Conservation (phyloP, 2,329 filamentous ascomycete genomes). For the Arthrobotrys iridis region DNA sequence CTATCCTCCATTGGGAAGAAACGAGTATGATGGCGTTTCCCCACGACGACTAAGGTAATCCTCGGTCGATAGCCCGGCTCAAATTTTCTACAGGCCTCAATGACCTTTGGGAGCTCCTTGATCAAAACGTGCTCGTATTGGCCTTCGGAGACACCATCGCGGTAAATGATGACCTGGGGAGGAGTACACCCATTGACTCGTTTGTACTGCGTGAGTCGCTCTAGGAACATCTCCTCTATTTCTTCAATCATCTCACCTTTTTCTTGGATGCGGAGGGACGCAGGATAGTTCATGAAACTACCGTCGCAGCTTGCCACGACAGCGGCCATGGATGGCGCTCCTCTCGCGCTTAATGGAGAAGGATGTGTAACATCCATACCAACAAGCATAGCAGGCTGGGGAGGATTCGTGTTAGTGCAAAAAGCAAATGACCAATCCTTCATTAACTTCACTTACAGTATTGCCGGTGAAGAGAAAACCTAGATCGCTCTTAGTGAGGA, state of each 20-base stretch:
- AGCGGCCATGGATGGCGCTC: constrained; percentile 78
- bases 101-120: constrained; percentile 74
- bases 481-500: constrained; percentile 67
- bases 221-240: constrained; percentile 20
- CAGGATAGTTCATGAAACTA: constrained; percentile 79
- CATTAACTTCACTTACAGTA: constrained; percentile 63
- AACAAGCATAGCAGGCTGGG: constrained; percentile 74
- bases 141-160: constrained; percentile 86
- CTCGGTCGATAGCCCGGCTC: constrained; percentile 64
- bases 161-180: constrained; percentile 81
- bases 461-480: constrained; percentile 67
- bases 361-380: constrained; percentile 93
- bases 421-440: background rate
- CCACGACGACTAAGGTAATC: constrained; percentile 79
- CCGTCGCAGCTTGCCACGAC: constrained; percentile 80
- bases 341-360: constrained; percentile 70
- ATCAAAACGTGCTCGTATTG: constrained; percentile 78
- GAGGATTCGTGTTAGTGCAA: background rate
- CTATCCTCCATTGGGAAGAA: constrained; percentile 76
- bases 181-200: constrained; percentile 65
- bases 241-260: constrained; percentile 24
- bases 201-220: constrained; percentile 14
- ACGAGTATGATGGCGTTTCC: constrained; percentile 88
- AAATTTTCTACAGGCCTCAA: constrained; percentile 69
- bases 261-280: constrained; percentile 58